Conservation (phyloP, 2,329 filamentous ascomycete genomes). For the Penicillium sp. region DNA sequence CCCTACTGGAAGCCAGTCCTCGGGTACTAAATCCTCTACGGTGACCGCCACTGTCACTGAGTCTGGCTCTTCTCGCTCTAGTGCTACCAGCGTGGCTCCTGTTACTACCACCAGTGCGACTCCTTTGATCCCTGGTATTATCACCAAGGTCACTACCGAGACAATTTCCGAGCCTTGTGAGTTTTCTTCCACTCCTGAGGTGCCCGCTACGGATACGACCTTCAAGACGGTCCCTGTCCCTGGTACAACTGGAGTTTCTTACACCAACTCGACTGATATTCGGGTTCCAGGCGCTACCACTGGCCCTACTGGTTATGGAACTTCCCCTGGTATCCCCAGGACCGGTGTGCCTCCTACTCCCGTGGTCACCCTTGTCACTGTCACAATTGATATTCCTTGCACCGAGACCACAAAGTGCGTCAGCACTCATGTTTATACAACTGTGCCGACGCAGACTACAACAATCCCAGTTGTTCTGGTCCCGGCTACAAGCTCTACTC, state of each 20-base stretch:
- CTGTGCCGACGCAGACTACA: not conserved
- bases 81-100: conserved; percentile 1
- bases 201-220: not conserved
- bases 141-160: conserved; percentile 1
- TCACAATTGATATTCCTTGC: conserved; percentile 5
- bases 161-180: not conserved
- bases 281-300: not conserved
- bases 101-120: not conserved
- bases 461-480: conserved; percentile 2
- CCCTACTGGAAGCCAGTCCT: not conserved
- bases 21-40: not conserved
- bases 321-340: not conserved
- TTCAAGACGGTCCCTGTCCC: conserved; percentile 1
- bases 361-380: not conserved
- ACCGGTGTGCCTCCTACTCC: conserved; percentile 3
- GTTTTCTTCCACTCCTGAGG: not conserved
- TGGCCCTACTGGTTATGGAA: not conserved
- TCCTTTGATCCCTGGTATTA: not conserved
- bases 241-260: not conserved
- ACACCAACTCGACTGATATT: conserved; percentile 2
- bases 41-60: conserved; percentile 2
- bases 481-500: not conserved
- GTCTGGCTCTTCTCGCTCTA: not conserved
- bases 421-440: conserved; percentile 2
- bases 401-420: conserved; percentile 7